Conservation (phyloP, 2,329 filamentous ascomycete genomes). For the Aspergillus tamarii region DNA sequence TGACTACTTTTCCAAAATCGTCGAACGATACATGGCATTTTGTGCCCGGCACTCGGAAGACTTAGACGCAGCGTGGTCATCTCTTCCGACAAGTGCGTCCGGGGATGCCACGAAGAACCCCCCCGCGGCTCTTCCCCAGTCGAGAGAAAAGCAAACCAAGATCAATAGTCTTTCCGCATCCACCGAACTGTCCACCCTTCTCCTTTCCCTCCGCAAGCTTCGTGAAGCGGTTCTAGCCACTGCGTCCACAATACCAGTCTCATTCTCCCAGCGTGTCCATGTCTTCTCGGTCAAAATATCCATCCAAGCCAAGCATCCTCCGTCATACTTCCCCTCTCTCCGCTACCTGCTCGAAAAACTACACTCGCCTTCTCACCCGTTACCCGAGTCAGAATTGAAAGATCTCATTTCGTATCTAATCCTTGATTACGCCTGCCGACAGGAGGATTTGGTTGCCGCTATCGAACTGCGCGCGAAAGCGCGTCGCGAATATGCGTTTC, state of each 20-base stretch:
- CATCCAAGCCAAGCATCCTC: constrained; percentile 78
- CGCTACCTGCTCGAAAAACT: constrained; percentile 75
- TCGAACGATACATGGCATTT: constrained; percentile 86
- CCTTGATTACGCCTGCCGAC: constrained; percentile 85
- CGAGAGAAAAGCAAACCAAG: constrained; percentile 21
- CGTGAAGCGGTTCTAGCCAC: constrained; percentile 80
- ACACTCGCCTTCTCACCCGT: constrained; percentile 64
- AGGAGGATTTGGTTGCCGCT: constrained; percentile 73
- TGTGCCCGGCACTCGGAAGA: constrained; percentile 76
- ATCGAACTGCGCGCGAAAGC: constrained; percentile 63
- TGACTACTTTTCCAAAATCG: constrained; percentile 82
- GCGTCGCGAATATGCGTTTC: constrained; percentile 57
- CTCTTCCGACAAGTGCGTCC: constrained; percentile 53
- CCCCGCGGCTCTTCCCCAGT: constrained; percentile 33
- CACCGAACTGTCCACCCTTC: constrained; percentile 71
- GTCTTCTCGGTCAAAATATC: constrained; percentile 87
- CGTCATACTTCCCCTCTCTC: constrained; percentile 88
- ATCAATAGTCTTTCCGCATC: constrained; percentile 47
- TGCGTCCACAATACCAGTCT: constrained; percentile 71
- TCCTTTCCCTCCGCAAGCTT: constrained; percentile 86
- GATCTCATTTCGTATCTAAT: constrained; percentile 83
- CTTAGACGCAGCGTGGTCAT: constrained; percentile 74
- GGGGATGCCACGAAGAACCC: constrained; percentile 45
- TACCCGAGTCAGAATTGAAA: constrained; percentile 72
- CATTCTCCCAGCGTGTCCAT: constrained; percentile 86